Base-by-base conservation (phyloP, 495 filamentous ascomycete species). In the Chaetomium cochliodes region DNA sequence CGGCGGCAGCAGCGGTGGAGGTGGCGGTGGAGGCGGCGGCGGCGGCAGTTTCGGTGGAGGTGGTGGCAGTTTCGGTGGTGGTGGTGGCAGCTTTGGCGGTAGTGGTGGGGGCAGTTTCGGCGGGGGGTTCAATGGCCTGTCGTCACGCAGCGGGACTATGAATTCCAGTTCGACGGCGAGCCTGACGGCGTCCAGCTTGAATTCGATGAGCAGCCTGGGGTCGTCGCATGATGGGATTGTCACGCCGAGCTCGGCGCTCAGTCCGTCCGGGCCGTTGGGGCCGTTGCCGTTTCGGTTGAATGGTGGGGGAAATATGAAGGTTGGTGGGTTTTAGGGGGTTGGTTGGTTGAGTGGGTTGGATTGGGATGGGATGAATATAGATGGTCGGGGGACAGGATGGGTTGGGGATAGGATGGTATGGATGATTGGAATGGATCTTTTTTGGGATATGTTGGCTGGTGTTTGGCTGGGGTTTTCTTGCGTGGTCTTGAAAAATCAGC, bases 111-210 rank as follows among this genome's bases (percentile, higher is more conserved):
- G 33, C 8, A 37, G 33, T 37, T 20, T 60, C 26, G 26, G 28
- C 41, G 13, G 13, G 13, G 41, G 41, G 41, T 44, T 44, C 16
- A 30, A 37, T 11, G 47, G n/a, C 52, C 6, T 9, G 50, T n/a
- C 47, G 73, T 78, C 78, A 46, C 76, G 80, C 33, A 70, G 69
- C 44, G 79, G 78, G 33, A 81, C 78, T 16, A 80, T 81, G 77
- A 78, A 74, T 30, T 79, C 78, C 30, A 73, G 67, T 16, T 77
- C 78, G 55, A 73, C 57, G 67, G 68, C 66, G 12, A 64, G 61
- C 33, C 18, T 64, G 50, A 64, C 65, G n/a, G 56, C 72, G 23
- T 73, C 78, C 20, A 72, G 72, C 7, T 62, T 78, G n/a, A 77
- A 76, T 65, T 80, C 79, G 55, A 69, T 72, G 16, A 72, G 66